These are phyloP conservation scores for Piper betle DNA, from an alignment of 164 flowering plant genomes.

Conservation along the genomic window DNA sequence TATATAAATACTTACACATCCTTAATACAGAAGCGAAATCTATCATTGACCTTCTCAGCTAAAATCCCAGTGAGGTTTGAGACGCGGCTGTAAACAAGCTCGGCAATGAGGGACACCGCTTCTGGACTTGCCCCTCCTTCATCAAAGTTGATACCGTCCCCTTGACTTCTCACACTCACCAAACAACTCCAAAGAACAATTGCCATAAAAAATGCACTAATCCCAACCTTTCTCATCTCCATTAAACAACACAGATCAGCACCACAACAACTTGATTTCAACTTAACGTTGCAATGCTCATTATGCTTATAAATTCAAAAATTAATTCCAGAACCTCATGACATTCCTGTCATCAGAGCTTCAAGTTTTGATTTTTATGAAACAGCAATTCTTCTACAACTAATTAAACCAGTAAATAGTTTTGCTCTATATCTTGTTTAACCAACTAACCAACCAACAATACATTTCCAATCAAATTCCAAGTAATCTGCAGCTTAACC, in stretches of 20 bases:
- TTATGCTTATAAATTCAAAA: background rate
- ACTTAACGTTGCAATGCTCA: background rate
- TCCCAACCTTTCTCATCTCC: background rate
- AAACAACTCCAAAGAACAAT: slow-evolving; percentile 5
- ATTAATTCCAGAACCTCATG: no score
- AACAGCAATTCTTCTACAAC: no score
- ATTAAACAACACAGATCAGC: background rate
- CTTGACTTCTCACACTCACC: slow-evolving; percentile 3
- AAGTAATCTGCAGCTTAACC: no score
- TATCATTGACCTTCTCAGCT: slow-evolving; percentile 21
- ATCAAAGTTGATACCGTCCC: background rate
- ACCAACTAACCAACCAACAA: no score
- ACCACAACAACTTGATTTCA: background rate
- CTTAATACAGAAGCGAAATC: slow-evolving; percentile 47
- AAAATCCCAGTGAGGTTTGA: slow-evolving; percentile 35
- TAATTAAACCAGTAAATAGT: no score
- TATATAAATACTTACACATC: slow-evolving; percentile 30
- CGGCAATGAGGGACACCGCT: slow-evolving; percentile 24
- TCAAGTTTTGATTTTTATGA: no score
- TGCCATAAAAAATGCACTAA: background rate
- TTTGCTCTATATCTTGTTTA: no score
- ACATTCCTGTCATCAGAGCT: no score
- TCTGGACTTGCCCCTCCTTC: slow-evolving; percentile 17
- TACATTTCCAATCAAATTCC: no score
- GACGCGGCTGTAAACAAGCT: slow-evolving; percentile 22